Percentiles rank a stretch among this genome's conserved stretches.
These are phyloP conservation scores for Lolium rigidum DNA, from an alignment of 176 grass and related monocot genomes.

Conservation along the genomic window DNA sequence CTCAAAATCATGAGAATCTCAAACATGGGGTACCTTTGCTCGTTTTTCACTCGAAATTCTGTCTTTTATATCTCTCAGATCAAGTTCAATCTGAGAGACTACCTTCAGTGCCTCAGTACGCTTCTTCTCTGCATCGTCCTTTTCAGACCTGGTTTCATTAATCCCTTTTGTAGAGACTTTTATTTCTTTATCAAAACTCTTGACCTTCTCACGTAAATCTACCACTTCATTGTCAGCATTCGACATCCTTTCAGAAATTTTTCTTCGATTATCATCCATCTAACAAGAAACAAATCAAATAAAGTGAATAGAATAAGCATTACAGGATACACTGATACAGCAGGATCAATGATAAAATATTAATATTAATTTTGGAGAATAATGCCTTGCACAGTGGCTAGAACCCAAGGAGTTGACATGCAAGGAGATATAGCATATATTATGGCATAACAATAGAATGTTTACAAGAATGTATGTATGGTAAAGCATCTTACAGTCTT, in stretches of 20 bases:
- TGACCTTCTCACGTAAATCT: slow-evolving; percentile 78
- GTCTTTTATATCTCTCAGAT: slow-evolving; percentile 93
- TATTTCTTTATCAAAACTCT: slow-evolving; percentile 81
- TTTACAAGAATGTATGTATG: slow-evolving; percentile 1
- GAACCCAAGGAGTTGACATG: not conserved
- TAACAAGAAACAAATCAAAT: slow-evolving; percentile 45
- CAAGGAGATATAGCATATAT: slow-evolving; percentile 18
- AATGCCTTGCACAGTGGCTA: not conserved
- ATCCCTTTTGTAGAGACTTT: slow-evolving; percentile 83
- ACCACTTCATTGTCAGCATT: slow-evolving; percentile 81
- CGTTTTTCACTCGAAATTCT: slow-evolving; percentile 74
- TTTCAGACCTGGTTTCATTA: slow-evolving; percentile 74
- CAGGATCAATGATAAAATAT: slow-evolving; percentile 12
- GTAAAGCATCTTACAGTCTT: slow-evolving; percentile 19
- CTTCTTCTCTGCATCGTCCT: slow-evolving; percentile 82
- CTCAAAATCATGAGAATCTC: slow-evolving; percentile 31
- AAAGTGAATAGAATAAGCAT: slow-evolving; percentile 28
- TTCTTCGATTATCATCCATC: slow-evolving; percentile 88
- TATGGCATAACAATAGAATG: not conserved
- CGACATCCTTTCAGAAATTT: slow-evolving; percentile 84
- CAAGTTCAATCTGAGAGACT: slow-evolving; percentile 89
- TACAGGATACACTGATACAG: slow-evolving; percentile 20
- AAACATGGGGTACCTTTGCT: slow-evolving; percentile 70
- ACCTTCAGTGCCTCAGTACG: slow-evolving; percentile 78
- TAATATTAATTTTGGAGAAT: not conserved